Conservation (phyloP, 2,329 filamentous ascomycete genomes). For the Aspergillus carbonarius region DNA sequence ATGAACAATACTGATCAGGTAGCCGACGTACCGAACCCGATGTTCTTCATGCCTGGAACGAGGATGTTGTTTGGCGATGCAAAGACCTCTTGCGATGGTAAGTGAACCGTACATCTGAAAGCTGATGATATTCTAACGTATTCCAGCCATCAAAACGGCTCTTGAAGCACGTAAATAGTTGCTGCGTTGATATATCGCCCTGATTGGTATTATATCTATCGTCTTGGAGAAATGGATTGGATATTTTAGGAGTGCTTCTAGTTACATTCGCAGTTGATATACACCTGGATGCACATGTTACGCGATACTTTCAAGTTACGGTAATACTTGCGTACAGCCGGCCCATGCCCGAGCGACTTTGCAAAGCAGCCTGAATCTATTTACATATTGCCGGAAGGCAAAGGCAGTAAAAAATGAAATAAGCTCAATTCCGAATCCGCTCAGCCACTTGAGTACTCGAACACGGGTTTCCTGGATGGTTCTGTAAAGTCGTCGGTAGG, state of each 20-base stretch:
- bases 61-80: slow-evolving; percentile 93
- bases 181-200: too few species aligned
- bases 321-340: too few species aligned
- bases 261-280: not conserved
- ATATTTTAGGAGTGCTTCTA: not conserved
- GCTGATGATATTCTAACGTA: slow-evolving; percentile 6
- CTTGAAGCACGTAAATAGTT: slow-evolving; percentile 33
- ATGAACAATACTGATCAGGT: slow-evolving; percentile 11
- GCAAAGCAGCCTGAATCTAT: too few species aligned
- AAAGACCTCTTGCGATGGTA: slow-evolving; percentile 77
- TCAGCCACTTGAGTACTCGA: too few species aligned
- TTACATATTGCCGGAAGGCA: too few species aligned
- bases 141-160: slow-evolving; percentile 44
- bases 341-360: too few species aligned
- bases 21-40: slow-evolving; percentile 88
- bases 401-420: too few species aligned
- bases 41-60: slow-evolving; percentile 88
- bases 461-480: too few species aligned
- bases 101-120: slow-evolving; percentile 27
- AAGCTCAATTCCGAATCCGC: too few species aligned
- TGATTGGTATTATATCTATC: not conserved
- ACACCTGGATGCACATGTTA: too few species aligned
- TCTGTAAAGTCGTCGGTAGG: too few species aligned
- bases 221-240: not conserved
- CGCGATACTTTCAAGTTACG: too few species aligned